Percentiles rank a stretch among this genome's conserved stretches.
phyloP scores from a whole-genome alignment of 805 yeast species.

The Schwanniomyces polymorphus region DNA sequence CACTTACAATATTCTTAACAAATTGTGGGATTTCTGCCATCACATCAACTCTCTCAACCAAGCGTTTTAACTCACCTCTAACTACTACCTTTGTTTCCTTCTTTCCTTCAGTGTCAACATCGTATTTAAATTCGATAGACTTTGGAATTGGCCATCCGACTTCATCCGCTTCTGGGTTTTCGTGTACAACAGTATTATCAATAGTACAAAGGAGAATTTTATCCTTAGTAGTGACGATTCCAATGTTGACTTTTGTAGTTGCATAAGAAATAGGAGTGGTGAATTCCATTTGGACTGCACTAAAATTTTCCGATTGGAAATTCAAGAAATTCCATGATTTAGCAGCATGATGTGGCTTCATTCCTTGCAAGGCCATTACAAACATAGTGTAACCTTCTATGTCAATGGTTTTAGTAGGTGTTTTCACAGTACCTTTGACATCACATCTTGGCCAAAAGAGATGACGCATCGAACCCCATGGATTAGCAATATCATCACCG shows the following conservation, averaged over 20 bases:
- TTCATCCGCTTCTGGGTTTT: conserved; percentile 56
- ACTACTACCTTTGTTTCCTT: conserved; percentile 49
- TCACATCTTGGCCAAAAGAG: conserved; percentile 92
- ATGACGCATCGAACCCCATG: conserved; percentile 98
- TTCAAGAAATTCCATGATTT: conserved; percentile 93
- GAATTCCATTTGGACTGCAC: conserved; percentile 91
- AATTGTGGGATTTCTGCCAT: conserved; percentile 96
- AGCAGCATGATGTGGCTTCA: conserved; percentile 99
- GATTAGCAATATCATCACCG: conserved; percentile 79
- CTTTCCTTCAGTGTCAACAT: conserved; percentile 43
- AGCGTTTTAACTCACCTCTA: conserved; percentile 56
- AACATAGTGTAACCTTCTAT: conserved; percentile 67
- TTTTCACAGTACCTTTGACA: conserved; percentile 63
- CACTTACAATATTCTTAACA: conserved; percentile 89
- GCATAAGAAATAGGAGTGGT: conserved; percentile 92
- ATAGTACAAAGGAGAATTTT: conserved; percentile 64
- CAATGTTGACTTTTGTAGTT: conserved; percentile 74
- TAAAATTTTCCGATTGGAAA: conserved; percentile 72
- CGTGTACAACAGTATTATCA: conserved; percentile 64
- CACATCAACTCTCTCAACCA: conserved; percentile 92
- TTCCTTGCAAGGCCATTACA: conserved; percentile 96
- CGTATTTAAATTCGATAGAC: conserved; percentile 55
- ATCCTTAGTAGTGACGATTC: conserved; percentile 65
- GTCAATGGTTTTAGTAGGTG: conserved; percentile 30
- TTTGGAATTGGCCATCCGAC: conserved; percentile 93